These are phyloP conservation scores for Corylus americana DNA, from an alignment of 306 rosid genomes.

Conservation along the genomic window DNA sequence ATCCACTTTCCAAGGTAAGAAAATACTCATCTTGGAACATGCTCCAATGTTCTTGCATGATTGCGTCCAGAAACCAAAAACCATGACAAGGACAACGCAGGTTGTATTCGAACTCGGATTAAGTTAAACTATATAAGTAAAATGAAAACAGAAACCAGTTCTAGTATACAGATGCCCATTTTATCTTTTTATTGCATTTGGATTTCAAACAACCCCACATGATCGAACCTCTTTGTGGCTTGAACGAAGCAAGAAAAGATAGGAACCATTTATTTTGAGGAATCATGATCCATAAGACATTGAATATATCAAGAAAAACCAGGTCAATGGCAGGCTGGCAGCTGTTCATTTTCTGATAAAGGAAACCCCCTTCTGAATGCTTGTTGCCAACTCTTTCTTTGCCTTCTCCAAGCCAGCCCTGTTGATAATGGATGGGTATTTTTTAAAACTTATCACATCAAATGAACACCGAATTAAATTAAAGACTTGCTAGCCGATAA, in stretches of 20 bases:
- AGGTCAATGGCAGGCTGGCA: neutral
- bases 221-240: slow-evolving; percentile 3
- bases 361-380: slow-evolving; percentile 78
- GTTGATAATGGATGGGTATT: slow-evolving; percentile 11
- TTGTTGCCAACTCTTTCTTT: slow-evolving; percentile 67
- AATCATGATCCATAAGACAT: neutral
- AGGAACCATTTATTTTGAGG: slow-evolving; percentile 29
- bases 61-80: neutral
- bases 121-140: neutral
- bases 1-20: neutral
- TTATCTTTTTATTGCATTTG: neutral
- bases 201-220: neutral
- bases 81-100: neutral
- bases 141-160: neutral
- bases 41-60: neutral
- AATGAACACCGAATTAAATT: neutral
- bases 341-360: slow-evolving; percentile 54
- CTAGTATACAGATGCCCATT: neutral
- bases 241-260: slow-evolving; percentile 16
- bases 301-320: neutral
- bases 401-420: slow-evolving; percentile 83
- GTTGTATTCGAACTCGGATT: neutral
- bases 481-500: neutral
- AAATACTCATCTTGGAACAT: neutral
- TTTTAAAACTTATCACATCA: neutral